These are phyloP conservation scores for Hymenoscyphus fraxineus DNA, from an alignment of 2,329 filamentous ascomycete species.

Conservation along the genomic window DNA sequence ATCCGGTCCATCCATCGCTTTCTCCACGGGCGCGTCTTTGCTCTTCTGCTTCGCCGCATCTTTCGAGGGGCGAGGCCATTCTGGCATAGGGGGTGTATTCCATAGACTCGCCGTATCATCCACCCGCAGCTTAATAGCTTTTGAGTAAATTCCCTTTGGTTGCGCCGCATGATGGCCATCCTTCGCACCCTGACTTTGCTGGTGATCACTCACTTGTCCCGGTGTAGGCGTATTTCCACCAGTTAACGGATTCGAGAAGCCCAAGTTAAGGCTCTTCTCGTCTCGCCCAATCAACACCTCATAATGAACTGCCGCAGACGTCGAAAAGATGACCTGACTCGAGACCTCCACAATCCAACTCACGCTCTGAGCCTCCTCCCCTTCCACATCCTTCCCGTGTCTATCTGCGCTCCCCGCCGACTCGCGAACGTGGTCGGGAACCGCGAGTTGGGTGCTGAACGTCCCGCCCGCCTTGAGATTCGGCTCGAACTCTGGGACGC, in stretches of 20 bases:
- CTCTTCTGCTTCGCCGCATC: slow-evolving; percentile 26
- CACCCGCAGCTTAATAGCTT: slow-evolving; percentile 70
- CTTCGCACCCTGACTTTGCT: slow-evolving; percentile 56
- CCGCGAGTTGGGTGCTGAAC: slow-evolving; percentile 75
- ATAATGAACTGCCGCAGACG: slow-evolving; percentile 80
- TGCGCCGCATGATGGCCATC: slow-evolving; percentile 60
- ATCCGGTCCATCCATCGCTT: slow-evolving; percentile 22
- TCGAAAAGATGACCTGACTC: slow-evolving; percentile 92
- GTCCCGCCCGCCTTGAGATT: slow-evolving; percentile 91
- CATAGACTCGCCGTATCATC: slow-evolving; percentile 88
- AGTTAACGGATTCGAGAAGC: slow-evolving; percentile 33
- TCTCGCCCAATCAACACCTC: slow-evolving; percentile 85
- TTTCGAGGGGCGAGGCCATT: slow-evolving; percentile 44
- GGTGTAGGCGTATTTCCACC: slow-evolving; percentile 46
- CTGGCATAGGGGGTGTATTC: slow-evolving; percentile 84
- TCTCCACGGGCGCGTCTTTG: slow-evolving; percentile 26
- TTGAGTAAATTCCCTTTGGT: slow-evolving; percentile 76
- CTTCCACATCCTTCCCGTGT: slow-evolving; percentile 40
- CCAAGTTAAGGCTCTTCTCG: slow-evolving; percentile 72
- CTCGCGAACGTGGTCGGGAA: slow-evolving; percentile 74
- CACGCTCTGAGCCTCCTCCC: slow-evolving; percentile 52
- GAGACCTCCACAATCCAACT: slow-evolving; percentile 89
- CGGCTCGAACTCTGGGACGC: slow-evolving; percentile 87
- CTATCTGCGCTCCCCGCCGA: slow-evolving; percentile 48
- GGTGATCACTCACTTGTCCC: slow-evolving; percentile 73